phyloP scores from a whole-genome alignment of 202 grass and related monocot genomes.

The Panicum virgatum region DNA sequence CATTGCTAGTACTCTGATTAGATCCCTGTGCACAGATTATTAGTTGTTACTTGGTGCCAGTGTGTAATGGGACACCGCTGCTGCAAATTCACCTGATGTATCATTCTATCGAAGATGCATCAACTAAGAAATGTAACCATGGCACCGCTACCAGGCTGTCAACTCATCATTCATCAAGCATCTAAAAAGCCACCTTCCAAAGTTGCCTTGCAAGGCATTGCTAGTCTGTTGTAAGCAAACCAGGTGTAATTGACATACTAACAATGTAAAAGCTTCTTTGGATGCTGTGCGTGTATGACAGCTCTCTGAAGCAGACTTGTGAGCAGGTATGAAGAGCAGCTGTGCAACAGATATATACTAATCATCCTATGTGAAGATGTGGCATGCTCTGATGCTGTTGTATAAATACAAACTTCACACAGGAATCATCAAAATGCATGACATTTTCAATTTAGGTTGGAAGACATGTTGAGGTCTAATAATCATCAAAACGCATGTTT shows the following conservation, averaged over 20 bases:
- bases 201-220: background rate
- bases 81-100: background rate
- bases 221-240: constrained; percentile 7
- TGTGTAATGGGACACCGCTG: background rate
- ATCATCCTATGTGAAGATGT: constrained; percentile 1
- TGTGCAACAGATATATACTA: background rate
- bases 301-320: background rate
- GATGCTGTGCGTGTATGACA: background rate
- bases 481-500: background rate
- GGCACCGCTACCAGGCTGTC: background rate
- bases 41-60: background rate
- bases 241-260: background rate
- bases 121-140: background rate
- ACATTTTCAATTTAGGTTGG: background rate
- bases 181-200: background rate
- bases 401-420: background rate
- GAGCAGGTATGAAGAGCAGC: background rate
- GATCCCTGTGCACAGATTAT: background rate
- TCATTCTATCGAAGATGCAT: background rate
- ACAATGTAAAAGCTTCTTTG: constrained; percentile 11
- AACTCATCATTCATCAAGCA: background rate
- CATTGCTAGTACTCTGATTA: background rate
- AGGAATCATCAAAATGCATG: background rate
- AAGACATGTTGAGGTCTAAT: background rate
- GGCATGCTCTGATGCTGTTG: background rate